Evolutionary conservation across 2,329 filamentous ascomycete genomes (phyloP).

Genomic region (Immersiporthe knoxdaviesiana): DNA sequence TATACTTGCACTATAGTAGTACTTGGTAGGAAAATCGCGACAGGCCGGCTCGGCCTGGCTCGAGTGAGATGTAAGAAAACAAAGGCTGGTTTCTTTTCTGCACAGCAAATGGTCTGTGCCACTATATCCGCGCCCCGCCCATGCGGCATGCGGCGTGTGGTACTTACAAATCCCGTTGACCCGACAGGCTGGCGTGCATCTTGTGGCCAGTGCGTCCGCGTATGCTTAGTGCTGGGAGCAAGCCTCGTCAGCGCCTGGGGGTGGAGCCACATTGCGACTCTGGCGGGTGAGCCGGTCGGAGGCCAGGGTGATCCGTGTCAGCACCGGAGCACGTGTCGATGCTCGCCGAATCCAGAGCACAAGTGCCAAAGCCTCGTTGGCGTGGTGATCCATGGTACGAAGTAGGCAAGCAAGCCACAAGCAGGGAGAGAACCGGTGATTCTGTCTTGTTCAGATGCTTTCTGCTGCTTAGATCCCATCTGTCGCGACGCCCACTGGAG

Average conservation of each 20-base stretch:
- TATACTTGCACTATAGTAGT: neutral
- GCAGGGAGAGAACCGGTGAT: neutral
- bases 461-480: neutral
- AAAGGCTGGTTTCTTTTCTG: neutral
- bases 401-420: neutral
- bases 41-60: neutral
- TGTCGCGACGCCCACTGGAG: neutral
- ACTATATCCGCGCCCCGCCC: neutral
- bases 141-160: neutral
- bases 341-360: constrained; percentile 1
- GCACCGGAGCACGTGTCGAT: constrained; percentile 1
- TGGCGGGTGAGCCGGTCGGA: constrained; percentile 15
- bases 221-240: neutral
- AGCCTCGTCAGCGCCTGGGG: constrained; percentile 16
- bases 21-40: neutral
- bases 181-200: constrained; percentile 23
- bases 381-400: neutral
- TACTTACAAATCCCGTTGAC: constrained; percentile 18
- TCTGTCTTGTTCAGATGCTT: neutral
- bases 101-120: neutral
- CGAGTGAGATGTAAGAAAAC: neutral
- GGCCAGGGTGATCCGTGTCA: constrained; percentile 26
- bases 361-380: neutral
- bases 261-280: constrained; percentile 18
- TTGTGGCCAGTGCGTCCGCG: neutral